Base-by-base conservation (phyloP, 1,284 basidiomycete species). In the Heterobasidion occidentale region DNA sequence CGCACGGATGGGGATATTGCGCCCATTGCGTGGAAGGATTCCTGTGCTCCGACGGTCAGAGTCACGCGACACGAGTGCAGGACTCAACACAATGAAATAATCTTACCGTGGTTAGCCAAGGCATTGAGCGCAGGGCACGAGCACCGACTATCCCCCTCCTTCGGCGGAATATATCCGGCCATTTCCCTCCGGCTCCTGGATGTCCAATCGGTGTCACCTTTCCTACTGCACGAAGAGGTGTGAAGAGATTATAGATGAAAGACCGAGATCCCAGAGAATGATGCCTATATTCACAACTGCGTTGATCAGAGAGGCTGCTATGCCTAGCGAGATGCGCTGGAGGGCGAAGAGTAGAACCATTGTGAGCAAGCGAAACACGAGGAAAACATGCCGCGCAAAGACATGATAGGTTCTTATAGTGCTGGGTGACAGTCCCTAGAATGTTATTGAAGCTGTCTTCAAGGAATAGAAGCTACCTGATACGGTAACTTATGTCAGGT, bases 101-200 rank as follows among this genome's bases (percentile, higher is more conserved):
- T 69, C 77, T 48, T 59, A 86, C 86, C 87, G 58, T 88, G 86
- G 67, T 88, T 88, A 7, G 86, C 84, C 78, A 90, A 73, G 0
- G 86, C 83, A 62, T 90, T 90, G 59, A 90, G 67, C 2, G 78
- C 84, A 2, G 88, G 88, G 61, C 88, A 90, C 6, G 80, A 77
- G 61, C 78, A 80, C 7, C 88, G 74, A 62, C 86, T 88, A 61
- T 89, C 87, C 0, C 77, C 79, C 19, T 80, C 75, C 59, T 68
- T 70, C 0, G 86, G 79, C 3, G 82, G 67, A 1, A 74, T 68
- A 62, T 75, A 89, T 60, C 77, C 1, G 88, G 87, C 88, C 88
- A 90, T 53, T 77, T 67, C 0, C 88, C 87, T n/a, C 72, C 77
- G 53, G 71, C 77, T 0, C 88, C 88, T 2, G 80, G 77, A 52